Evolutionary conservation across 768 basidiomycete species (phyloP).

Genomic region (Leccinum boreale): DNA sequence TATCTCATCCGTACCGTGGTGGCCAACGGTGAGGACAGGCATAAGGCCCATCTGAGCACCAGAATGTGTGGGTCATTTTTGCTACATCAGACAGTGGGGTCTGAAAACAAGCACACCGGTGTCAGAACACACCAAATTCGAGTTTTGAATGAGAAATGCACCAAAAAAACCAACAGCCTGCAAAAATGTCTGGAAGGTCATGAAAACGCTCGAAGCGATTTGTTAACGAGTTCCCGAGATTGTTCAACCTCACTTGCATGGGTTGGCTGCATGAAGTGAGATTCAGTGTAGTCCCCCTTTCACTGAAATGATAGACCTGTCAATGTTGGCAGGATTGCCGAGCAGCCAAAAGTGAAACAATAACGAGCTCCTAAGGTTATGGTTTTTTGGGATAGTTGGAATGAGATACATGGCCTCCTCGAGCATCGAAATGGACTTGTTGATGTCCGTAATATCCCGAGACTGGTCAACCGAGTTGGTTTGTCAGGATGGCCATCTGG

Average conservation of each 20-base stretch:
- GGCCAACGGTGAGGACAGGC: background rate
- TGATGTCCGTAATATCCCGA: background rate
- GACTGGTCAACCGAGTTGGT: background rate
- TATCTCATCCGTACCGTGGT: background rate
- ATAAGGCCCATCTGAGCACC: background rate
- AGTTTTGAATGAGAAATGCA: background rate
- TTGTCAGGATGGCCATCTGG: background rate
- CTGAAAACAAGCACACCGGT: background rate
- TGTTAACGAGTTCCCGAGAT: background rate
- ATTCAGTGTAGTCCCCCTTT: background rate
- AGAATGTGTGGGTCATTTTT: background rate
- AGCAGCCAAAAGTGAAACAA: too few species aligned
- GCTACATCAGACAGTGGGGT: background rate
- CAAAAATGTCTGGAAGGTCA: background rate
- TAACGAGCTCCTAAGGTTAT: background rate
- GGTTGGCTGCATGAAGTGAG: background rate
- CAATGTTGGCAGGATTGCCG: background rate
- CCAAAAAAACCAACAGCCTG: background rate
- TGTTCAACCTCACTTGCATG: background rate
- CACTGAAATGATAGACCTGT: background rate
- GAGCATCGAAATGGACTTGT: background rate
- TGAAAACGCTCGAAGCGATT: background rate
- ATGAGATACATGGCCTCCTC: background rate
- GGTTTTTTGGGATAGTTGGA: background rate
- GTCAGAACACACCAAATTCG: background rate